phyloP scores from a whole-genome alignment of 495 filamentous ascomycete genomes.

The Lepraria neglecta region DNA sequence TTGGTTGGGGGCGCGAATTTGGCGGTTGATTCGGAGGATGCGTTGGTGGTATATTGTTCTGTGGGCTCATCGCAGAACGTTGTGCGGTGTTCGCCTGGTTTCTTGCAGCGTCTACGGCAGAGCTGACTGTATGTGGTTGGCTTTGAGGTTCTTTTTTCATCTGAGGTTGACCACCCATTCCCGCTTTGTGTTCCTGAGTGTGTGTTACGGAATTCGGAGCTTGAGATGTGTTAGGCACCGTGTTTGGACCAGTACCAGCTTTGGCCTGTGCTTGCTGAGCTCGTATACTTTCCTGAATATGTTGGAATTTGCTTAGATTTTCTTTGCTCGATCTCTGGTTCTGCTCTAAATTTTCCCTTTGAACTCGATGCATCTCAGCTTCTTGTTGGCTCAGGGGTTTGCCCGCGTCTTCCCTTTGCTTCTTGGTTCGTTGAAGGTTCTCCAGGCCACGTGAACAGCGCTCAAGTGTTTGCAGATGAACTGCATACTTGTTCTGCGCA shows the following conservation, averaged over 20 bases:
- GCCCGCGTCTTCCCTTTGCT: conserved; percentile 36
- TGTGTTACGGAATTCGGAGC: conserved; percentile 30
- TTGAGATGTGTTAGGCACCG: not conserved
- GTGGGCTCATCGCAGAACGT: conserved; percentile 26
- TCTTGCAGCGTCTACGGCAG: conserved; percentile 47
- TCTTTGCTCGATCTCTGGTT: conserved; percentile 42
- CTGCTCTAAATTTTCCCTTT: conserved; percentile 37
- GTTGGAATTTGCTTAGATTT: conserved; percentile 44
- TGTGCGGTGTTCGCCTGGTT: conserved; percentile 39
- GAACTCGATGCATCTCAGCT: conserved; percentile 38
- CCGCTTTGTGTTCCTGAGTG: conserved; percentile 13
- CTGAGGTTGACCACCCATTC: conserved; percentile 6
- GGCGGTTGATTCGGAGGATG: conserved; percentile 26
- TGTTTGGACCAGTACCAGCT: conserved; percentile 25
- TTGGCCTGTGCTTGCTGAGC: conserved; percentile 39
- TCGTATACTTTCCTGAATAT: conserved; percentile 44
- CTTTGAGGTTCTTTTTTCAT: conserved; percentile 33
- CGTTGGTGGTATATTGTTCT: conserved; percentile 12
- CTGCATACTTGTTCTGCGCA: conserved; percentile 47
- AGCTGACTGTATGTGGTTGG: conserved; percentile 48
- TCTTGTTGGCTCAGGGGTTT: conserved; percentile 41
- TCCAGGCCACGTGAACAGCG: conserved; percentile 31
- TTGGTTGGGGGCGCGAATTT: conserved; percentile 37
- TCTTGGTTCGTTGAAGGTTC: conserved; percentile 32
- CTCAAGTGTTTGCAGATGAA: conserved; percentile 49